A percentile compares a stretch with the other conserved stretches of the same genome.
Conservation (phyloP, 2,329 filamentous ascomycete genomes). For the Cryphonectria radicalis region DNA sequence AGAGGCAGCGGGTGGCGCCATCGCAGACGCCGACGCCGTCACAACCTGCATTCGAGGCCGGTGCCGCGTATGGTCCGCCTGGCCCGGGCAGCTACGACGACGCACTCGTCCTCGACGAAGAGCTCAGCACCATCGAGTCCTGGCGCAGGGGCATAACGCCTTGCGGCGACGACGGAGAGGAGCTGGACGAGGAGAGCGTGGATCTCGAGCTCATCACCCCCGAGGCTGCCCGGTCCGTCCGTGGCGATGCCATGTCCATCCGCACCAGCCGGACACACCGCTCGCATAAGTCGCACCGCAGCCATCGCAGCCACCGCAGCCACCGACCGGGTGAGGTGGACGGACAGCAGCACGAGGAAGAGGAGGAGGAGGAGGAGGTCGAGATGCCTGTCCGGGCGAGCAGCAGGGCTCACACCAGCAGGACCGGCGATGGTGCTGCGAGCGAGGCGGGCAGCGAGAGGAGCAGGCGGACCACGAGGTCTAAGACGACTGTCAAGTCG, state of each 20-base stretch:
- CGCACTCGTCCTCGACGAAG: constrained; percentile 61
- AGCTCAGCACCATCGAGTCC: constrained; percentile 61
- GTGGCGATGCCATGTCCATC: constrained; percentile 36
- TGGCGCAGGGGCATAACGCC: constrained; percentile 62
- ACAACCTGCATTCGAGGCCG: constrained; percentile 14
- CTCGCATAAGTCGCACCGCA: constrained; percentile 44
- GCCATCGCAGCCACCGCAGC: constrained; percentile 30
- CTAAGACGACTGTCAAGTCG: constrained; percentile 32
- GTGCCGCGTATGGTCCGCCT: constrained; percentile 14
- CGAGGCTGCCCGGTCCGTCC: constrained; percentile 53
- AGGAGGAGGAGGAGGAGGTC: constrained; percentile 22
- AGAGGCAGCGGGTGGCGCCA: background rate
- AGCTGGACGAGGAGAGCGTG: constrained; percentile 42
- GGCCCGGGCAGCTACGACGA: constrained; percentile 49
- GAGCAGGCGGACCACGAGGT: constrained; percentile 37
- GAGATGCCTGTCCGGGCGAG: constrained; percentile 37
- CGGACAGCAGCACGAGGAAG: background rate
- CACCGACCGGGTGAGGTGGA: constrained; percentile 13
- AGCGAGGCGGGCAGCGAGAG: constrained; percentile 39
- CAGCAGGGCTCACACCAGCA: constrained; percentile 34
- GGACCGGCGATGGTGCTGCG: constrained; percentile 24
- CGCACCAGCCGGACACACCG: constrained; percentile 45
- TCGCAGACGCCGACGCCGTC: background rate
- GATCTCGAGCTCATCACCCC: constrained; percentile 59
- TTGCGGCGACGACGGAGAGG: constrained; percentile 40